Evolutionary conservation across 2,329 filamentous ascomycete species (phyloP), one percentile per base, ranked within the genome.

Genomic region (Penicillium sp.): DNA sequence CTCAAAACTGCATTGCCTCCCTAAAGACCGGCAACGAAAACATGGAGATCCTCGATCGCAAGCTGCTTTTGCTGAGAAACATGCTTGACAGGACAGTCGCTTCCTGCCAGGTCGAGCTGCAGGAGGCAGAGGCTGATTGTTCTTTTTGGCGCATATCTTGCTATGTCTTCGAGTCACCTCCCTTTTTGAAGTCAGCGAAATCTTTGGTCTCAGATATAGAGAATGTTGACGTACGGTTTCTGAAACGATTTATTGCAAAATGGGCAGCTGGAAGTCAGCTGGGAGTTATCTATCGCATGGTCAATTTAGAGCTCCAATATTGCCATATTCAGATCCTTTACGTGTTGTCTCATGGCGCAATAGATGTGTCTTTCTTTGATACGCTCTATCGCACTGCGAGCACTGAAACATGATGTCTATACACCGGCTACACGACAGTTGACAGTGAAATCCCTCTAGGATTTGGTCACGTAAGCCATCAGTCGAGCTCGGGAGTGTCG

Each of bases 81-180:
- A 75, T 33, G 64, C 51, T 53, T 74, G 71, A 60, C 73, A 75
- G 22, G 73, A 73, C 28, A 69, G 65, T 26, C 71, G 67, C 56
- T 75, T 74, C 58, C 73, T 69, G 28, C 73, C 73, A 5, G 72
- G 70, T 60, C 68, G 72, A 24, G 66, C 69, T 35, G 73, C 64
- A 37, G 67, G 66, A 12, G 71, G 71, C n/a, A 62, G 30, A 17
- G 70, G 72, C 40, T 68, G 70, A 35, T 73, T 72, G 53, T 71
- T 60, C 55, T 74, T 75, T 37, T 61, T 73, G 17, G 73, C 72
- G 35, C 73, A 75, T 58, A 51, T 26, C 61, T 73, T 75, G 47
- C 63, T 71, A 63, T 75, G 73, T 22, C 73, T 65, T 53, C 73
- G 68, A 4, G 71, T 69, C 24, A 74, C 72, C 56, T 75, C 73